Evolutionary conservation across 805 yeast genomes (phyloP).

Genomic region (Yarrowia sp.): DNA sequence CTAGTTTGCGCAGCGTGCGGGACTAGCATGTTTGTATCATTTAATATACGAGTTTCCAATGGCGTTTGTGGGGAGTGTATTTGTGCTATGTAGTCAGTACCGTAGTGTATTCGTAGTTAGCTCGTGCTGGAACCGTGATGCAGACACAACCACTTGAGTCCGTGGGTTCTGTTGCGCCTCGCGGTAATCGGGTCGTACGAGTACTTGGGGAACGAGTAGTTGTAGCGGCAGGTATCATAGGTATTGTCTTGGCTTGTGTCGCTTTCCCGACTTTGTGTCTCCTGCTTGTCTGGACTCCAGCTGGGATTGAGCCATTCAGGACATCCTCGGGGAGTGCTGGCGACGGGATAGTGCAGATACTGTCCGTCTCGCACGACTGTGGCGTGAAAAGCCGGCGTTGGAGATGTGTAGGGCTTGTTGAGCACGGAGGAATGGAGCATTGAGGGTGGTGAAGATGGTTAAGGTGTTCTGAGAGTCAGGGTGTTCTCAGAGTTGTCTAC

Average conservation of each 20-base stretch:
- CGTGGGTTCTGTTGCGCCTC: not conserved
- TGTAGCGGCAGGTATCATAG: not conserved
- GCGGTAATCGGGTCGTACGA: not conserved
- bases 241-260: not conserved
- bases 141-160: not conserved
- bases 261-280: too few relatives aligned
- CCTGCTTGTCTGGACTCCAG: not conserved
- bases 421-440: too few relatives aligned
- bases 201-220: not conserved
- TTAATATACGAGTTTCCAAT: constrained; percentile 9
- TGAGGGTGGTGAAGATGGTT: not conserved
- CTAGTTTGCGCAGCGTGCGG: constrained; percentile 6
- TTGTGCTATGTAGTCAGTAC: not conserved
- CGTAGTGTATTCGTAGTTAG: too few relatives aligned
- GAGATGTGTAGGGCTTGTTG: not conserved
- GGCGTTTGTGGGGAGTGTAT: not conserved
- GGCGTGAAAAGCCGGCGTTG: not conserved
- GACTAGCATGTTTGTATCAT: constrained; percentile 18
- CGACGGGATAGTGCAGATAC: not conserved
- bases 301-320: not conserved
- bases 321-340: not conserved
- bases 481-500: too few relatives aligned
- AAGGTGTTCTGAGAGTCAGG: not conserved
- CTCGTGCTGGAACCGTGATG: too few relatives aligned
- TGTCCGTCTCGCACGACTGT: not conserved